Evolutionary conservation across 1,284 basidiomycete species (phyloP), one percentile per base, ranked within the genome.

Genomic region (Fomitopsis palustris): DNA sequence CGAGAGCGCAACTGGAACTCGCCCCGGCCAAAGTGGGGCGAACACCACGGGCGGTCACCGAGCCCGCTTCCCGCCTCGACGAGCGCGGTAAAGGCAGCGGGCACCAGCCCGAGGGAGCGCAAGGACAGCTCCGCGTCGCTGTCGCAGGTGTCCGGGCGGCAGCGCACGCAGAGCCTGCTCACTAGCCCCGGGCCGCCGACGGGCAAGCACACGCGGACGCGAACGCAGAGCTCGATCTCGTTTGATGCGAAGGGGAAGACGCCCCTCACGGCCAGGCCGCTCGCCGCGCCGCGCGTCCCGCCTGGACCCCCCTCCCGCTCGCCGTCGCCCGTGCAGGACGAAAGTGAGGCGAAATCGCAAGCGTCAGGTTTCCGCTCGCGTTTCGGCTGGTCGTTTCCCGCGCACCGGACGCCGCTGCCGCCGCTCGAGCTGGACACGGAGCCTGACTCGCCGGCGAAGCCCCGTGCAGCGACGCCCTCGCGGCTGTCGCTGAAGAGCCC

Each of bases 1-100:
- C 72, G 79, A 21, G 79, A 82, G 65, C 72, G 82, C 41, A 86
- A 86, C 67, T 86, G 85, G 85, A 84, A 82, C 67, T 78, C 83
- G 4, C 80, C 79, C 16, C 77, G 75, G 42, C 84, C 82, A 14
- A 77, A 77, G 56, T 86, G 85, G 84, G 35, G 42, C 25, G 38
- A 53, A 17, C 39, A 59, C 17, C 60, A 60, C 29, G 39, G 62
- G 25, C 56, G 61, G 6, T 56, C 65, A 5, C 49, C 62, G 17
- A 63, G 64, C 3, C 64, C 65, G 2, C 51, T 65, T 21, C 64
- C 64, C 9, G 19, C 25, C 14, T 21, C 45, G 6, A 14, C 25
- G 5, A 23, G 49, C 14, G 17, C 39, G 21, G 29, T 37, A n/a
- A 53, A 57, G 47, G 23, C 38, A 27, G 25, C 16, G 45, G 23